phyloP scores from a whole-genome alignment of 352 stramenopile species.

The Peronospora farinosa region DNA sequence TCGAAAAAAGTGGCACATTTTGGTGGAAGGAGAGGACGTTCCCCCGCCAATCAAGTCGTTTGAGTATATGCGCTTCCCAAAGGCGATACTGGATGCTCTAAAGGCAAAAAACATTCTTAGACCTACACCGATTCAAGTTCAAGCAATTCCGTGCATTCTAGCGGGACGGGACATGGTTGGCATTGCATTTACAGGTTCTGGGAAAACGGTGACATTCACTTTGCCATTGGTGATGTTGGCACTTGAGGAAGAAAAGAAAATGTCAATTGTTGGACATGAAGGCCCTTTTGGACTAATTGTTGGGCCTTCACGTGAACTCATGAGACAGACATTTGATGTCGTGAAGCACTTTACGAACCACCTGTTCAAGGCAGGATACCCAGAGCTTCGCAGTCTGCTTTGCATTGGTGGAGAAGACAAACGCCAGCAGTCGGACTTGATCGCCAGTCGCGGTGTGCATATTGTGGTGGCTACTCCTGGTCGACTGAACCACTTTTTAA shows the following conservation, averaged over 20 bases:
- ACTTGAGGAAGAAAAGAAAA: constrained; percentile 94
- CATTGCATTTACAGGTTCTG: constrained; percentile 97
- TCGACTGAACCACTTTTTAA: constrained; percentile 95
- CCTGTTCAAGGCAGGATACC: constrained; percentile 63
- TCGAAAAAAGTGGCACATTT: constrained; percentile 97
- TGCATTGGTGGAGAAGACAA: constrained; percentile 95
- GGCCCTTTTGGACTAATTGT: constrained; percentile 96
- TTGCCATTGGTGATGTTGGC: constrained; percentile 95
- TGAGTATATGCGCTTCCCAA: constrained; percentile 95
- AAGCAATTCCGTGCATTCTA: constrained; percentile 95
- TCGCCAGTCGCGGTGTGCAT: constrained; percentile 89
- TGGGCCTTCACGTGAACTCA: constrained; percentile 95
- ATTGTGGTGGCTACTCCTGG: constrained; percentile 96
- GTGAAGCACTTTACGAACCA: constrained; percentile 90
- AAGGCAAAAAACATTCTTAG: constrained; percentile 93
- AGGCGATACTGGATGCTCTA: constrained; percentile 88
- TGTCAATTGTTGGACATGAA: constrained; percentile 90
- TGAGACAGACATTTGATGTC: constrained; percentile 96
- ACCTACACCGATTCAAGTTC: constrained; percentile 98
- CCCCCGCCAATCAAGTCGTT: constrained; percentile 96
- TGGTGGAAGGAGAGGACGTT: constrained; percentile 94
- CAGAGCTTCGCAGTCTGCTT: constrained; percentile 87
- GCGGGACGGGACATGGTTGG: constrained; percentile 96
- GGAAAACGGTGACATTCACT: constrained; percentile 98
- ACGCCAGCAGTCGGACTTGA: constrained; percentile 85